Evolutionary conservation across 805 yeast genomes (phyloP).

Genomic region (Pichia pseudocactophila): DNA sequence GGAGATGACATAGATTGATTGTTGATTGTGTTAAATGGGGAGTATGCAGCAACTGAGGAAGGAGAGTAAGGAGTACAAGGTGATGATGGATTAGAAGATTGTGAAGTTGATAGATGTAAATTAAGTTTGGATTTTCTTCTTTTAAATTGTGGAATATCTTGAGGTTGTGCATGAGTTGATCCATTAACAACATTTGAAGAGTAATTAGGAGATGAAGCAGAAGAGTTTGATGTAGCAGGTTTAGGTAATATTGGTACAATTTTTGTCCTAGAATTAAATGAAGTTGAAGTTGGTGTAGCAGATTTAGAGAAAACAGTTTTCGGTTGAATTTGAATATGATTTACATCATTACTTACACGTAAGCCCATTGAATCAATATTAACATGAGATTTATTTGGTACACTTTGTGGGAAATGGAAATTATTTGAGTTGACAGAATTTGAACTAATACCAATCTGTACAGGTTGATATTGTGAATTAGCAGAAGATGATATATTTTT

Average conservation of each 20-base stretch:
- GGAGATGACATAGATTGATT: conserved; percentile 8
- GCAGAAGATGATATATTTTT: conserved; percentile 5
- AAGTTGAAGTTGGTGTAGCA: neutral
- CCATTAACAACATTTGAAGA: conserved; percentile 13
- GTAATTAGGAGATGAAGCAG: conserved; percentile 16
- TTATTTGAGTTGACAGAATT: conserved; percentile 1
- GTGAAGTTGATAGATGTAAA: conserved; percentile 7
- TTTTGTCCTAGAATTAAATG: conserved; percentile 15
- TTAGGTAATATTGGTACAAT: conserved; percentile 30
- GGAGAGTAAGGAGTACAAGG: conserved; percentile 13
- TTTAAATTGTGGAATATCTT: conserved; percentile 25
- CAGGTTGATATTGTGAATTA: conserved; percentile 4
- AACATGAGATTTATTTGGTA: conserved; percentile 2
- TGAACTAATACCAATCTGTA: neutral
- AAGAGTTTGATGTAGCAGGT: conserved; percentile 16
- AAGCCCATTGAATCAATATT: neutral
- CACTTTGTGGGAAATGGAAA: conserved; percentile 6
- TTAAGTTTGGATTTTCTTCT: conserved; percentile 24
- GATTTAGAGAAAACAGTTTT: neutral
- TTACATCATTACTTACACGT: neutral
- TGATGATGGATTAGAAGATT: conserved; percentile 22
- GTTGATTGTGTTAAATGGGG: conserved; percentile 14
- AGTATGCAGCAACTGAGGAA: conserved; percentile 10
- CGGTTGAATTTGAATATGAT: conserved; percentile 1
- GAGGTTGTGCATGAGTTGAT: conserved; percentile 19